These are phyloP conservation scores for Martiniozyma abietophila DNA, from an alignment of 805 yeast species.

Conservation along the genomic window DNA sequence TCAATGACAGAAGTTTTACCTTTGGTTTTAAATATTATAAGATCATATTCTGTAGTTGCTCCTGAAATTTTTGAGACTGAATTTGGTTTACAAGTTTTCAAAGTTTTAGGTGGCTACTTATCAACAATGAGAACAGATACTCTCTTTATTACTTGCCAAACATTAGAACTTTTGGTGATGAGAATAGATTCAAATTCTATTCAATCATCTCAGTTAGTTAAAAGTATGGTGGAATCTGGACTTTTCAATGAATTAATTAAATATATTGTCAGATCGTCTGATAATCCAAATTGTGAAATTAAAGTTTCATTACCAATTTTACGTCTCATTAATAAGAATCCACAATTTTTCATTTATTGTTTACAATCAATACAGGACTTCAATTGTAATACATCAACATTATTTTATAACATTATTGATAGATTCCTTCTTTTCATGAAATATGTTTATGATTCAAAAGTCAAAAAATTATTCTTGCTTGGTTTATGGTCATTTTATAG, in stretches of 20 bases:
- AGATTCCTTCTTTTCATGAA: constrained; percentile 25
- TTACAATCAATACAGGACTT: constrained; percentile 3
- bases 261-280: constrained; percentile 34
- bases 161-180: constrained; percentile 42
- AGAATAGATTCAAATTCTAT: constrained; percentile 14
- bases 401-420: constrained; percentile 16
- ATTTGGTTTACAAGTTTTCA: constrained; percentile 34
- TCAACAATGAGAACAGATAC: constrained; percentile 64
- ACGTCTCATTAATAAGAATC: constrained; percentile 30
- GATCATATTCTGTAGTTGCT: constrained; percentile 50
- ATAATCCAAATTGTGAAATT: constrained; percentile 34
- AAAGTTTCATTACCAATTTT: constrained; percentile 30
- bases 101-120: constrained; percentile 44
- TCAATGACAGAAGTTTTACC: constrained; percentile 71
- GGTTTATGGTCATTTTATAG: constrained; percentile 26
- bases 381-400: constrained; percentile 9
- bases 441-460: constrained; percentile 64
- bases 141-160: constrained; percentile 42
- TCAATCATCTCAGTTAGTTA: constrained; percentile 14
- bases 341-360: constrained; percentile 25
- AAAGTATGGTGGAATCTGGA: constrained; percentile 33
- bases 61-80: constrained; percentile 34
- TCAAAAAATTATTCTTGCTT: constrained; percentile 42
- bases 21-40: constrained; percentile 46
- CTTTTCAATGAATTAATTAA: constrained; percentile 33